phyloP scores from a whole-genome alignment of 75 land plant species.

The Sequoiadendron giganteum region DNA sequence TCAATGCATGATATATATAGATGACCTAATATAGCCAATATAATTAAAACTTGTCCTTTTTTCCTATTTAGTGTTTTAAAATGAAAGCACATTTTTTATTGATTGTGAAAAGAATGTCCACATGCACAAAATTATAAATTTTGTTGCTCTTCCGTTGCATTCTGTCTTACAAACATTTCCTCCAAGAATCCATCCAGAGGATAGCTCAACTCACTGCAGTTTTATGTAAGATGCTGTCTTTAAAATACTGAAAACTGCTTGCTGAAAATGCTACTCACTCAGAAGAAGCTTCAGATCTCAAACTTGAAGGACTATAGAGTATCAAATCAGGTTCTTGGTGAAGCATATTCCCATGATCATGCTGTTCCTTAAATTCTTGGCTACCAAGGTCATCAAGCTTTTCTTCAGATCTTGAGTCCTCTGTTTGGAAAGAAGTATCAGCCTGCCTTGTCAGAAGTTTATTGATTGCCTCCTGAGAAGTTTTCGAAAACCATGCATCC shows the following conservation, averaged over 20 bases:
- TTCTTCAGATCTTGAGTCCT: not conserved
- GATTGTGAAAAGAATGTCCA: not conserved
- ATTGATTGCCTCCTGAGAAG: not conserved
- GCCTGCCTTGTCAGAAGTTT: not conserved
- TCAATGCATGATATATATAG: too few species aligned
- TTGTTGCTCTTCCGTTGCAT: not conserved
- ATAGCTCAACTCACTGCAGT: not conserved
- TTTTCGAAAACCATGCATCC: not conserved
- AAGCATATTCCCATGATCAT: not conserved
- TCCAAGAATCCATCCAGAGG: not conserved
- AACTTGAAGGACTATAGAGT: not conserved
- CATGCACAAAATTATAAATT: not conserved
- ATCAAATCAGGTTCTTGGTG: not conserved
- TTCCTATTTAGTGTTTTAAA: not conserved
- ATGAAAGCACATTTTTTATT: not conserved
- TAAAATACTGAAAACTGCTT: not conserved
- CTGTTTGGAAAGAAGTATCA: not conserved
- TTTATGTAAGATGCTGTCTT: not conserved
- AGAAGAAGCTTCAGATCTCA: not conserved
- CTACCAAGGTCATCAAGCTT: not conserved
- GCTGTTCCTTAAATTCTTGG: not conserved
- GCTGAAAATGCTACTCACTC: not conserved
- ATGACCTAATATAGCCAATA: too few species aligned
- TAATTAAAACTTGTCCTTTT: not conserved
- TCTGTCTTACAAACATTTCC: not conserved